Percentiles rank a stretch among this genome's conserved stretches.
These are phyloP conservation scores for Setaria viridis DNA, from an alignment of 202 grass and related monocot species.

Conservation along the genomic window DNA sequence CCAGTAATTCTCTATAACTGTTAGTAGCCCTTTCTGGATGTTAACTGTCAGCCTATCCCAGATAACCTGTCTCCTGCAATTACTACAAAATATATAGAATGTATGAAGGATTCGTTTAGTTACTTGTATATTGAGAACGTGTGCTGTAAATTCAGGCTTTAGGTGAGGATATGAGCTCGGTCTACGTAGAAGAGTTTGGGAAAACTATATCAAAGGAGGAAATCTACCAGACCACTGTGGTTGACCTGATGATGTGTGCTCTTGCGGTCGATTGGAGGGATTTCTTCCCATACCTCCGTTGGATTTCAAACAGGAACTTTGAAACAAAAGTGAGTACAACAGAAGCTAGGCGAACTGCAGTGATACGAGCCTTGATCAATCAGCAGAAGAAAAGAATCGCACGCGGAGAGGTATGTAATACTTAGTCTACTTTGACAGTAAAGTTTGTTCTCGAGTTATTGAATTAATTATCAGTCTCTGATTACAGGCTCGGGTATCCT, in stretches of 20 bases:
- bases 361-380: conserved; percentile 65
- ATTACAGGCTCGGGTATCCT: conserved; percentile 57
- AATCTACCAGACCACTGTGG: conserved; percentile 60
- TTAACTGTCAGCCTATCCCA: too few relatives aligned
- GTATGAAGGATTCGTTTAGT: too few relatives aligned
- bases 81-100: too few relatives aligned
- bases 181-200: conserved; percentile 80
- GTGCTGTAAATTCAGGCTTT: conserved; percentile 58
- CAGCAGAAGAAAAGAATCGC: conserved; percentile 67
- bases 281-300: conserved; percentile 88
- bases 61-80: too few relatives aligned
- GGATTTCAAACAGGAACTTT: conserved; percentile 79
- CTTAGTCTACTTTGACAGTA: too few relatives aligned
- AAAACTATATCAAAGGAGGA: conserved; percentile 62
- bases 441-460: too few relatives aligned
- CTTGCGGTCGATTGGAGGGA: conserved; percentile 92
- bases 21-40: too few relatives aligned
- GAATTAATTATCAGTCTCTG: too few relatives aligned
- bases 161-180: conserved; percentile 61
- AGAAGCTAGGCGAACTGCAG: conserved; percentile 46
- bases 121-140: too few relatives aligned
- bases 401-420: conserved; percentile 56
- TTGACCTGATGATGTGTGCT: conserved; percentile 79
- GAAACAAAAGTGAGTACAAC: conserved; percentile 58
- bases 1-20: too few relatives aligned